Conservation (phyloP, 148 eudicot species). For the Cornus kousa region DNA sequence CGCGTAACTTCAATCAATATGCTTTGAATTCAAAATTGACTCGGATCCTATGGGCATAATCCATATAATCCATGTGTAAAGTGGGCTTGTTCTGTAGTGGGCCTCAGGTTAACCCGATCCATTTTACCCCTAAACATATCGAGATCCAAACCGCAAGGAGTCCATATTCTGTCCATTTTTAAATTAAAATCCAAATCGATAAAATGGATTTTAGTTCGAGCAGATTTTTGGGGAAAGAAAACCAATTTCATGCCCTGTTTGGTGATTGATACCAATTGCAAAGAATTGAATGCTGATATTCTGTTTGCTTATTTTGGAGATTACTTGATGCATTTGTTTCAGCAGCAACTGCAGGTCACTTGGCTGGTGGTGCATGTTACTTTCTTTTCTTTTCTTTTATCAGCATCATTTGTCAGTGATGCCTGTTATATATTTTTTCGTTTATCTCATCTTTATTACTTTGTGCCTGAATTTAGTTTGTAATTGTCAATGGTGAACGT, state of each 20-base stretch:
- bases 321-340: constrained; percentile 43
- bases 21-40: background rate
- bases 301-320: constrained; percentile 64
- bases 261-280: constrained; percentile 29
- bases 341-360: constrained; percentile 33
- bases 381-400: background rate
- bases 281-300: constrained; percentile 56
- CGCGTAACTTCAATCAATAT: constrained; percentile 42
- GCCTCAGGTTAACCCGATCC: no score
- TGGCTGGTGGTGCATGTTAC: constrained; percentile 36
- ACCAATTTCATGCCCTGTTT: no score
- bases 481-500: background rate
- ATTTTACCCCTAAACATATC: no score
- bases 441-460: background rate
- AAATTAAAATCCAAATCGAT: no score
- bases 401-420: background rate
- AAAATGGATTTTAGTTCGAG: no score
- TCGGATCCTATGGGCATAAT: no score
- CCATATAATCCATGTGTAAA: no score
- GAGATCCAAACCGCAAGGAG: no score
- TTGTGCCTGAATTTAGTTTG: background rate
- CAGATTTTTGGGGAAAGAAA: no score
- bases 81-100: no score
- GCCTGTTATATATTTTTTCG: background rate
- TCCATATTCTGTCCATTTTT: no score